These are phyloP conservation scores for Anisodus acutangulus DNA, from an alignment of 257 asterid genomes.

Conservation along the genomic window DNA sequence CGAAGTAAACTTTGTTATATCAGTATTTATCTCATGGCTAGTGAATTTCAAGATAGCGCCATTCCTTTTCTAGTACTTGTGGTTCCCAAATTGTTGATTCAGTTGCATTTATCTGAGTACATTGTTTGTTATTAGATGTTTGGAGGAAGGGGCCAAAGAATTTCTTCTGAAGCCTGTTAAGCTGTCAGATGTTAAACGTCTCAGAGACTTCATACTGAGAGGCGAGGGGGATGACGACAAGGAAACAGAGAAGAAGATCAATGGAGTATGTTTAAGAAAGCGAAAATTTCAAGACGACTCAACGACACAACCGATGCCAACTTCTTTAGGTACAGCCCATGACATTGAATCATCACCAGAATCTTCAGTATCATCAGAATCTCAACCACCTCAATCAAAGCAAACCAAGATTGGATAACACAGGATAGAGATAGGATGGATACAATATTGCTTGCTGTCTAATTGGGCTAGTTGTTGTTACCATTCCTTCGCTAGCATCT, in stretches of 20 bases:
- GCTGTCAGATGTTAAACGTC: conserved; percentile 73
- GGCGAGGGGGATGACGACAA: conserved; percentile 40
- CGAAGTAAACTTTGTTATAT: neutral
- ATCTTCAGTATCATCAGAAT: neutral
- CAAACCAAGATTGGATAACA: neutral
- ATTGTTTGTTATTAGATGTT: conserved; percentile 47
- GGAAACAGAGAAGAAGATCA: neutral
- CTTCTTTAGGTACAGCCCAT: neutral
- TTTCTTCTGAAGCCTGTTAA: conserved; percentile 83
- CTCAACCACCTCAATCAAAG: neutral
- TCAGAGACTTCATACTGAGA: conserved; percentile 53
- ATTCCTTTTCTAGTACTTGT: neutral
- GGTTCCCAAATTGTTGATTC: neutral
- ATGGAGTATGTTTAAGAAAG: conserved; percentile 44
- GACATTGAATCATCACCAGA: neutral
- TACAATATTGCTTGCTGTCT: neutral
- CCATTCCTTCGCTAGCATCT: neutral
- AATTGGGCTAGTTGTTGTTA: neutral
- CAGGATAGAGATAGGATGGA: neutral
- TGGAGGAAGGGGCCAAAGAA: conserved; percentile 91
- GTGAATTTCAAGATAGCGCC: neutral
- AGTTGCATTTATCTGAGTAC: conserved; percentile 7
- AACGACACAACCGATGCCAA: neutral
- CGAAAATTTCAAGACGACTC: conserved; percentile 48
- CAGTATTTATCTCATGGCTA: neutral